Evolutionary conservation across 1,284 basidiomycete genomes (phyloP), one percentile per base, ranked within the genome.

Genomic region (Ceratobasidium sp.): DNA sequence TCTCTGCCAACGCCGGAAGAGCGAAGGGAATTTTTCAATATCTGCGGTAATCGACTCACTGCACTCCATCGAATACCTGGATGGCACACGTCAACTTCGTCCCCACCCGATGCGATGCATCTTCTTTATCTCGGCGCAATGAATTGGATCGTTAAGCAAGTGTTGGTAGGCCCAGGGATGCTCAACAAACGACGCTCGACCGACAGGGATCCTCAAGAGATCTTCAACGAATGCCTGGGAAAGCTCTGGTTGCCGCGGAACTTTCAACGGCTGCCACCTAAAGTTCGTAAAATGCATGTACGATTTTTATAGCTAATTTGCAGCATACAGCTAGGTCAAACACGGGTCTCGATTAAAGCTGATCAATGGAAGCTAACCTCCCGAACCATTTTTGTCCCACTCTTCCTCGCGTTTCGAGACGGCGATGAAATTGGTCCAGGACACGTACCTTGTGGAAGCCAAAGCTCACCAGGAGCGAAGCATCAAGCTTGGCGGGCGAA

Each of bases 361-460:
- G 57, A 73, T 37, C 70, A 73, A 25, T 64, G 57, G 70, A 73
- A 73, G 34, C 46, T 73, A 1, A 52, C 32, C 2, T 46, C 70
- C 6, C 9, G 44, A 4, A 56, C 52, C 15, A 37, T 73, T 9
- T 49, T 34, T 32, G 40, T 73, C 19, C 70, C 59, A 1, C 44
- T 62, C 6, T 73, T 62, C 34, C 22, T 73, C 2, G 70, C 70
- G 17, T 25, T 73, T 17, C 32, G 59, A 9, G 44, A 73, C 37
- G 59, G 70, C 19, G 57, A 73, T n/a, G 11, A 25, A 25, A 73
- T 73, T 32, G 56, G 25, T 9, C 40, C 40, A 22, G 57, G 19
- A 15, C 40, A 49, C 22, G 70, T 73, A 4, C 59, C 70, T 52
- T 44, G 57, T 6, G 74, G 74, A 2, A 32, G 2, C n/a, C 54